phyloP scores from a whole-genome alignment of 2,329 filamentous ascomycete genomes.

The Cytospora piceae region DNA sequence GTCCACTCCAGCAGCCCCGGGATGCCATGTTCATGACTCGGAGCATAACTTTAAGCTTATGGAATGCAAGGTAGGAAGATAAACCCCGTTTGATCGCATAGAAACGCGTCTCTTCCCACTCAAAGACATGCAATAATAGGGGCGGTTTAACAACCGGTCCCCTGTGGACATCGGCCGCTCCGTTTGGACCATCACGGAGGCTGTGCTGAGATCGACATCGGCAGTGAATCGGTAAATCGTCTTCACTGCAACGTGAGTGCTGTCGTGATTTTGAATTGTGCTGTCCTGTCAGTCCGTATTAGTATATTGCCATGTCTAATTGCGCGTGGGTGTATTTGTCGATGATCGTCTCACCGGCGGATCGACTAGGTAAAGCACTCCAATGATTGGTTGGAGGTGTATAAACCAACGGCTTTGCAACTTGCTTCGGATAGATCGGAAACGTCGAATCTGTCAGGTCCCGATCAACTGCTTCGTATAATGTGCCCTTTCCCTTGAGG shows the following conservation, averaged over 20 bases:
- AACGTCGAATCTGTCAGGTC: slow-evolving; percentile 52
- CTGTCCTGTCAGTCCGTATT: no score
- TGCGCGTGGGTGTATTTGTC: slow-evolving; percentile 43
- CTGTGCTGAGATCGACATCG: background rate
- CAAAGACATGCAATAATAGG: no score
- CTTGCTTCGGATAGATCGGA: slow-evolving; percentile 15
- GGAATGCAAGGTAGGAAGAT: background rate
- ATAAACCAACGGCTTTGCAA: slow-evolving; percentile 38
- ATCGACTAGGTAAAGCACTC: slow-evolving; percentile 45
- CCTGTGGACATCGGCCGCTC: background rate
- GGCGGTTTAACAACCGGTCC: no score
- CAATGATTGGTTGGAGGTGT: slow-evolving; percentile 60
- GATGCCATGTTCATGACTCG: slow-evolving; percentile 18
- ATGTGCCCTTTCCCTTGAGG: slow-evolving; percentile 61
- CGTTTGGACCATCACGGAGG: background rate
- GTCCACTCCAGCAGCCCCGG: background rate
- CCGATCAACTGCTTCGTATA: slow-evolving; percentile 56
- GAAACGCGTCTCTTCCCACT: no score
- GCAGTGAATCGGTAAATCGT: no score
- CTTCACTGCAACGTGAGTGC: background rate
- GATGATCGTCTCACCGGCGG: slow-evolving; percentile 60
- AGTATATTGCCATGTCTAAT: no score
- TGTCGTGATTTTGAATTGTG: background rate
- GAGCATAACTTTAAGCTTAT: slow-evolving; percentile 15
- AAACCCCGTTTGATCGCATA: no score